Conservation (phyloP, 148 eudicot species). For the Amaranthus cruentus region DNA sequence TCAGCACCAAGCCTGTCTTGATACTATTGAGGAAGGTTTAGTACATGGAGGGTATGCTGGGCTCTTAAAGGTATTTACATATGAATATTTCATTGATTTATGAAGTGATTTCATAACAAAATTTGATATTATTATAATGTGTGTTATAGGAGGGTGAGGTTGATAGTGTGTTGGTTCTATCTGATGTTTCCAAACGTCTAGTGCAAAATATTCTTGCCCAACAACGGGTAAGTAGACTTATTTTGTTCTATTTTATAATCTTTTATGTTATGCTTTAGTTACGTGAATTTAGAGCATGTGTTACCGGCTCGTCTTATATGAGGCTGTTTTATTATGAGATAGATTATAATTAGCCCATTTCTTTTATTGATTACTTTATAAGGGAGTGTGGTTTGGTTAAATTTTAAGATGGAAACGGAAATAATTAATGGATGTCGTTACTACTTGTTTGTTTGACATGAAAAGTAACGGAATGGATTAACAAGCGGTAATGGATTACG, state of each 20-base stretch:
- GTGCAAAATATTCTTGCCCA: conserved; percentile 82
- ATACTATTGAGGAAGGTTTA: conserved; percentile 80
- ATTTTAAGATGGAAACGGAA: no score
- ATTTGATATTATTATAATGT: conserved; percentile 2
- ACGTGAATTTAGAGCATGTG: no score
- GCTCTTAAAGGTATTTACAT: conserved; percentile 55
- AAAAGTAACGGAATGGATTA: no score
- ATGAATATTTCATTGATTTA: neutral
- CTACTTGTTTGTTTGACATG: no score
- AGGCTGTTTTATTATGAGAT: neutral
- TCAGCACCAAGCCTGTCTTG: conserved; percentile 85
- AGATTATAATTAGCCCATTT: neutral
- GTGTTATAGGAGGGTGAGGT: conserved; percentile 56
- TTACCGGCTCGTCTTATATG: neutral
- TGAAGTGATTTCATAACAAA: neutral
- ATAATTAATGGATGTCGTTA: no score
- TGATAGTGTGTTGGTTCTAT: conserved; percentile 50
- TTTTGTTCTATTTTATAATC: neutral
- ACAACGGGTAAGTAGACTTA: conserved; percentile 73
- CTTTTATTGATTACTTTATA: neutral
- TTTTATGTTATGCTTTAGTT: no score
- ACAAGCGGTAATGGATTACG: no score
- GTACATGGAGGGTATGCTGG: conserved; percentile 84
- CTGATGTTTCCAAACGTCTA: conserved; percentile 70
- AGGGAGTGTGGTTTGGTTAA: no score